Evolutionary conservation across 192 early-diverging fungal species (phyloP).

Genomic region (Podila minutissima): DNA sequence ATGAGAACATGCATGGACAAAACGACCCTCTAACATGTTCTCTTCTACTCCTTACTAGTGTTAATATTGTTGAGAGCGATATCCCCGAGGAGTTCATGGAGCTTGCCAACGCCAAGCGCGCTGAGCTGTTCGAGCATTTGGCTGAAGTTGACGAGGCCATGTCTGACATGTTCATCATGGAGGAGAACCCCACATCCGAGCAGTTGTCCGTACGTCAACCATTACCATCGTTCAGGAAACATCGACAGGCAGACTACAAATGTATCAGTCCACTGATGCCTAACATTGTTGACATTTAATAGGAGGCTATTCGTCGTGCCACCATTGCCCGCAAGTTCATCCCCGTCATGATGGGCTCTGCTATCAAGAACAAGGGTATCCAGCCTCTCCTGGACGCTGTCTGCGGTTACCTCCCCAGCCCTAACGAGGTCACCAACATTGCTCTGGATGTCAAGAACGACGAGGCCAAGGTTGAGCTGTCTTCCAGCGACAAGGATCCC

Average conservation of each 20-base stretch:
- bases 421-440: conserved; percentile 76
- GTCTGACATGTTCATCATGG: conserved; percentile 83
- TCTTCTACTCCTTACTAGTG: conserved; percentile 50
- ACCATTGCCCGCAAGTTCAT: conserved; percentile 83
- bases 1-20: not conserved
- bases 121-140: conserved; percentile 80
- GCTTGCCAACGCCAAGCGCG: conserved; percentile 70
- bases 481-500: conserved; percentile 73
- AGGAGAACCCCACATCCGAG: conserved; percentile 73
- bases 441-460: conserved; percentile 76
- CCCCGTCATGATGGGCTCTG: conserved; percentile 88
- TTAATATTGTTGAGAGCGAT: conserved; percentile 76
- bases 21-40: not conserved
- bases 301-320: conserved; percentile 78
- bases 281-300: conserved; percentile 5
- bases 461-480: conserved; percentile 68
- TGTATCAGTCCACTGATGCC: not conserved
- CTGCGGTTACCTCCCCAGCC: conserved; percentile 74
- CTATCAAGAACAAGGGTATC: conserved; percentile 87
- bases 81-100: conserved; percentile 74
- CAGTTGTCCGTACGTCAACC: conserved; percentile 62
- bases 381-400: conserved; percentile 81
- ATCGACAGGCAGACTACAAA: too few species aligned
- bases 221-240: not conserved
- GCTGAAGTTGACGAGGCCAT: conserved; percentile 88